These are phyloP conservation scores for Noccaea caerulescens DNA, from an alignment of 345 rosid genomes.

Conservation along the genomic window DNA sequence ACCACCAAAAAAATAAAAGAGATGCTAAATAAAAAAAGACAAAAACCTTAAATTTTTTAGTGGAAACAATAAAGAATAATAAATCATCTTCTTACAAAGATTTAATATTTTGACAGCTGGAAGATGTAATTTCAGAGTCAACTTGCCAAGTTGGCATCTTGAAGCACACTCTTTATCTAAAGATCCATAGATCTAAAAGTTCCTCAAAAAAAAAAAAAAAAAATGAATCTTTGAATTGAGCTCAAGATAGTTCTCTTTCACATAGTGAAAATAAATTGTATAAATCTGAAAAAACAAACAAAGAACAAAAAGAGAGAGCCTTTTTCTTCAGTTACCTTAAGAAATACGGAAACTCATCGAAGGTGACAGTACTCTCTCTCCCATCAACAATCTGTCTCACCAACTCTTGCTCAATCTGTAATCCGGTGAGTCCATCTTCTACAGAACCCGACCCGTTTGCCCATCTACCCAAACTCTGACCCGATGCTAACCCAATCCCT, in stretches of 20 bases:
- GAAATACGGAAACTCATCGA: slow-evolving; percentile 89
- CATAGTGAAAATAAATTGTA: not conserved
- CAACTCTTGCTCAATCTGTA: slow-evolving; percentile 86
- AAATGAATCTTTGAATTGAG: slow-evolving; percentile 22
- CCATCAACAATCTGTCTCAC: slow-evolving; percentile 73
- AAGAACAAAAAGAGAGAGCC: not conserved
- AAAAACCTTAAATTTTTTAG: not conserved
- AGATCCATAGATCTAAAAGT: slow-evolving; percentile 32
- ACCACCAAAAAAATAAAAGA: not conserved
- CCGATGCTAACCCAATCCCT: slow-evolving; percentile 85
- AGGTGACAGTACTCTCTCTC: slow-evolving; percentile 58
- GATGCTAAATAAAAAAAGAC: slow-evolving; percentile 3
- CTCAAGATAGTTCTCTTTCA: slow-evolving; percentile 9
- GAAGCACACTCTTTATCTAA: slow-evolving; percentile 36
- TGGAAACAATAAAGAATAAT: not conserved
- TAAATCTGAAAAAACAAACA: not conserved
- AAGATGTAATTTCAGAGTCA: slow-evolving; percentile 1
- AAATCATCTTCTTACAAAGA: not conserved
- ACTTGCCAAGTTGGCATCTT: slow-evolving; percentile 36
- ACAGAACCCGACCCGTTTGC: slow-evolving; percentile 48
- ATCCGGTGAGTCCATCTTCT: slow-evolving; percentile 55
- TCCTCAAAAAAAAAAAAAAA: not conserved
- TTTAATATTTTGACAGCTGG: slow-evolving; percentile 28
- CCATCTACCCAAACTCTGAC: slow-evolving; percentile 69
- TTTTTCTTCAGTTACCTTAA: slow-evolving; percentile 57